Base-by-base conservation (phyloP, 805 yeast genomes). In the Wickerhamiella azymoides region DNA sequence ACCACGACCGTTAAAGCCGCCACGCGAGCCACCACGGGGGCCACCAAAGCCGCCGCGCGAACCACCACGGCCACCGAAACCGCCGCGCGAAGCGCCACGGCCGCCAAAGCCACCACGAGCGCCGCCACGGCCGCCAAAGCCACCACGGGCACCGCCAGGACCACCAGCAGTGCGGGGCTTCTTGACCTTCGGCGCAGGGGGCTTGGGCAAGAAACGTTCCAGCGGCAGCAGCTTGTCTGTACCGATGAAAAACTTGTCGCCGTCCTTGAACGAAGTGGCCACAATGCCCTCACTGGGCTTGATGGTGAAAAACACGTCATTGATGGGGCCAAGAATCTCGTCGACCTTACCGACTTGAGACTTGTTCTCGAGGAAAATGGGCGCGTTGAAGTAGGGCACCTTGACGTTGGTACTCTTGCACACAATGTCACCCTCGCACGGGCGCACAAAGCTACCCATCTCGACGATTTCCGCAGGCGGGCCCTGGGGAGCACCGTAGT, bases 311-410 rank as follows among this genome's bases (percentile, higher is more conserved):
- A 75, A 89, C n/a, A 92, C 96, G 68, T 92, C 98, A 63, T 92
- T 92, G 62, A 92, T 69, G 40, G 98, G 97, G 43, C 99, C 99
- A 55, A 92, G 74, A 52, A 92, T 92, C 72, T 92, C 99, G 64
- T 92, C 99, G 49, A 92, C 94, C 66, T 92, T 92, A 58, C 99
- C 99, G 40, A 92, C 79, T 62, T 82, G 92, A 21, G 94, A 81
- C 63, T 92, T 92, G 73, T 92, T 89, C 64, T 92, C 97, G 56
- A 92, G 74, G 65, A 81, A 92, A 58, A 92, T 88, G 62, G 98
- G 98, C 24, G 99, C 99, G 68, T 92, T 92, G 76, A 92, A 92
- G 66, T 89, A 92, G 59, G 99, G 98, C 56, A 92, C 73, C 71
- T 89, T 89, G 48, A 85, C 78, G 64, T 92, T 92, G 59, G 84